These are phyloP conservation scores for Schwanniomyces etchellsii DNA, from an alignment of 1,139 yeast species.

Conservation along the genomic window DNA sequence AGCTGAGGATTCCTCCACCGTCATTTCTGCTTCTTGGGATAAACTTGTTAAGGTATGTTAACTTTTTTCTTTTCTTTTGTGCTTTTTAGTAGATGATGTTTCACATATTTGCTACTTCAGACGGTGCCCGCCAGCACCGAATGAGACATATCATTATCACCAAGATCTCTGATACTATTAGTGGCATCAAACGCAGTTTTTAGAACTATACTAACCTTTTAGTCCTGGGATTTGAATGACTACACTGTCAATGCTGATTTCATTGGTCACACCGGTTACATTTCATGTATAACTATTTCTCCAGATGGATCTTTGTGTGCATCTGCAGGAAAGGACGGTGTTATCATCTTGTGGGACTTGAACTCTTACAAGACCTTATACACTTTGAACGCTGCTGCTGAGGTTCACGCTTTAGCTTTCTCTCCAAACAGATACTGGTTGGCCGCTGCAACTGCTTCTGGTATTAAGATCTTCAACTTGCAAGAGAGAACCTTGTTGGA, in stretches of 20 bases:
- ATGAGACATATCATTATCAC: conserved; percentile 96
- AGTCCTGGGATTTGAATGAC: conserved; percentile 95
- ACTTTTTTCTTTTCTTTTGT: conserved; percentile 7
- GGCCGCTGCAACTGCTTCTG: conserved; percentile 98
- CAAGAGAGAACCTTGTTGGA: conserved; percentile 94
- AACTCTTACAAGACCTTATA: conserved; percentile 82
- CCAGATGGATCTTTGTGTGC: conserved; percentile 99
- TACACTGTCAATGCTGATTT: conserved; percentile 91
- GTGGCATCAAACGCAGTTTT: conserved; percentile 7
- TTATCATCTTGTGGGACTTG: conserved; percentile 98
- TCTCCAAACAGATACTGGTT: conserved; percentile 99
- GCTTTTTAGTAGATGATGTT: conserved; percentile 49
- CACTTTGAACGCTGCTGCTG: conserved; percentile 95
- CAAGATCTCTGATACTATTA: conserved; percentile 88
- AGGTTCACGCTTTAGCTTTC: conserved; percentile 98
- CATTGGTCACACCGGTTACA: conserved; percentile 99
- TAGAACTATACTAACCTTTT: conserved; percentile 19
- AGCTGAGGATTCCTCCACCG: conserved; percentile 63
- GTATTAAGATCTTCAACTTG: conserved; percentile 98
- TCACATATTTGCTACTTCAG: conserved; percentile 99
- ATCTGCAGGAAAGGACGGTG: conserved; percentile 99
- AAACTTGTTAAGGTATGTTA: conserved; percentile 96
- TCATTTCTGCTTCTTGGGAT: conserved; percentile 99
- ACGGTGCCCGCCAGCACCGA: conserved; percentile 63
- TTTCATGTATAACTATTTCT: conserved; percentile 94